A percentile compares a stretch with the other conserved stretches of the same genome.
Conservation (phyloP, 768 basidiomycete species). For the Boletus barrowsii region DNA sequence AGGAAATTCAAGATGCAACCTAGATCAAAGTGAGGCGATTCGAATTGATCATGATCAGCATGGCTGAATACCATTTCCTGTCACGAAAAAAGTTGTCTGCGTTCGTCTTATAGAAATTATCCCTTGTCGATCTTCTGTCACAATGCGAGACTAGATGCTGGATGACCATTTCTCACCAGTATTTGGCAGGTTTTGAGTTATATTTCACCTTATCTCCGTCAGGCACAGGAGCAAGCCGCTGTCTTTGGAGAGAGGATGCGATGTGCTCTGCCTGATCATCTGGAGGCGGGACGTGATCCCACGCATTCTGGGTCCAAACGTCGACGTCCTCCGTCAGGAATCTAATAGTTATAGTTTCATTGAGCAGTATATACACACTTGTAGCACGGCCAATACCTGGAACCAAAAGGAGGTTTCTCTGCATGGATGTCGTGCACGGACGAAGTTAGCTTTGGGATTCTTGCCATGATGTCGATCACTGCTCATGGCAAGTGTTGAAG, state of each 20-base stretch:
- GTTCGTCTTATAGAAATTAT: constrained; percentile 89
- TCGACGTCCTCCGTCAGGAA: constrained; percentile 68
- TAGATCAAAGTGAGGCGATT: constrained; percentile 24
- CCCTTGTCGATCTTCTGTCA: constrained; percentile 53
- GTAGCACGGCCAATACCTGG: constrained; percentile 41
- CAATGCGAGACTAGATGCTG: constrained; percentile 26
- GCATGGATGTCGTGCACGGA: constrained; percentile 61
- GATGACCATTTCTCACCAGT: constrained; percentile 51
- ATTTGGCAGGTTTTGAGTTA: constrained; percentile 67
- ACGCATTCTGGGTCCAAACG: constrained; percentile 85
- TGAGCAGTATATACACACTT: neutral
- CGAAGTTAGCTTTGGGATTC: constrained; percentile 42
- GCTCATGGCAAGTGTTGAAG: too few relatives aligned
- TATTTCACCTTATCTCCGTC: constrained; percentile 67
- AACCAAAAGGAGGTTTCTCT: constrained; percentile 67
- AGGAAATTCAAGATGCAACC: constrained; percentile 93
- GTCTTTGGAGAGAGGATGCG: constrained; percentile 62
- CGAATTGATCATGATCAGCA: neutral
- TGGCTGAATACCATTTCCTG: constrained; percentile 67
- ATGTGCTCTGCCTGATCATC: constrained; percentile 78
- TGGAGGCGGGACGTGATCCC: constrained; percentile 88
- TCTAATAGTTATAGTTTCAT: constrained; percentile 33
- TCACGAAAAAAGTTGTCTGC: constrained; percentile 90
- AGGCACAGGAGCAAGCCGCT: constrained; percentile 70
- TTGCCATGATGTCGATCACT: constrained; percentile 14